Evolutionary conservation across 2,329 filamentous ascomycete genomes (phyloP).

Genomic region (Fusarium gaditjirri): DNA sequence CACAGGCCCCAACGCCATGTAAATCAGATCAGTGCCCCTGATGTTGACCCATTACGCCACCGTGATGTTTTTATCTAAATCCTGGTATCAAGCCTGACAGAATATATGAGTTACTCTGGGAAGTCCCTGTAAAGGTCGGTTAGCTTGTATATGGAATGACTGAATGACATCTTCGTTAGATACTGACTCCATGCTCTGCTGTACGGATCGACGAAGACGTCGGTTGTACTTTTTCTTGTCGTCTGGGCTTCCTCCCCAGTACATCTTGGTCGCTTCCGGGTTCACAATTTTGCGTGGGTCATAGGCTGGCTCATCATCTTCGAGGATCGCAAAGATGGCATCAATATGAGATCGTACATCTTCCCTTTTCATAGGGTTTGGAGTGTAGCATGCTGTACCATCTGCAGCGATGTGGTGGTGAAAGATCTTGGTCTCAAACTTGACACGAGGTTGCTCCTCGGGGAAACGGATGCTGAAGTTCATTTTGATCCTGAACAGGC

Average conservation of each 20-base stretch:
- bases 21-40: slow-evolving; percentile 12
- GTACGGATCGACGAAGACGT: slow-evolving; percentile 80
- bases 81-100: neutral
- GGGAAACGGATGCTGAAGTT: slow-evolving; percentile 87
- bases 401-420: slow-evolving; percentile 86
- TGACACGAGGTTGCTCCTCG: slow-evolving; percentile 85
- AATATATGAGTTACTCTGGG: slow-evolving; percentile 42
- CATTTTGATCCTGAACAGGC: slow-evolving; percentile 84
- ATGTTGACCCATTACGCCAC: slow-evolving; percentile 35
- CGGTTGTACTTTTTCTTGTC: slow-evolving; percentile 88
- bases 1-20: slow-evolving; percentile 36
- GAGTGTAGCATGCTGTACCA: slow-evolving; percentile 85
- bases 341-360: slow-evolving; percentile 87
- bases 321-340: slow-evolving; percentile 81
- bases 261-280: slow-evolving; percentile 84
- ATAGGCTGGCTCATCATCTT: slow-evolving; percentile 88
- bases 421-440: slow-evolving; percentile 83
- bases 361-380: slow-evolving; percentile 68
- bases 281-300: slow-evolving; percentile 91
- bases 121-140: slow-evolving; percentile 45
- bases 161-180: neutral
- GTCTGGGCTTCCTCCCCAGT: slow-evolving; percentile 79
- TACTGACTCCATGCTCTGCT: slow-evolving; percentile 70
- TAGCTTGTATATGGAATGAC: neutral
- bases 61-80: slow-evolving; percentile 14